Percentiles rank a stretch among this genome's conserved stretches.
Conservation (phyloP, 352 stramenopile genomes). For the Phytophthora pluvialis region DNA sequence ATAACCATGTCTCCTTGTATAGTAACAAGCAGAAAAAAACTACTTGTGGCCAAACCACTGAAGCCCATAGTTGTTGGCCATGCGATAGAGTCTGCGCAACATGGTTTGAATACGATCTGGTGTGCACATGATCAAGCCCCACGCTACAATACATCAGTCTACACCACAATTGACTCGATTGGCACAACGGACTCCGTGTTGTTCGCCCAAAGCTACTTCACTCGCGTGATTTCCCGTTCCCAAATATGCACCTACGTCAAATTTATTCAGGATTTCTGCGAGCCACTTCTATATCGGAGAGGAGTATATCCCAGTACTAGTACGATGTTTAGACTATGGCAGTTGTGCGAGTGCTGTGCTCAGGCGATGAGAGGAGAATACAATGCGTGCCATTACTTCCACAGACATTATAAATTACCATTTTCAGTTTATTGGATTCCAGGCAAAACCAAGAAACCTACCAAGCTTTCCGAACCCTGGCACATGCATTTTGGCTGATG, state of each 20-base stretch:
- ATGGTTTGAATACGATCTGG: background rate
- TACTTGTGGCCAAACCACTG: too few relatives aligned
- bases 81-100: background rate
- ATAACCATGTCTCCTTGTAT: too few relatives aligned
- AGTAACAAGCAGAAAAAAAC: too few relatives aligned
- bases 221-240: background rate
- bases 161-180: background rate
- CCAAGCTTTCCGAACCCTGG: background rate
- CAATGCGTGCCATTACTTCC: background rate
- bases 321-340: background rate
- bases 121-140: background rate
- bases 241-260: background rate
- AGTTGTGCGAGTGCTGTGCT: background rate
- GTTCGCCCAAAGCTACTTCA: background rate
- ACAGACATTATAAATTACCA: background rate
- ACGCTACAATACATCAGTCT: background rate
- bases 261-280: background rate
- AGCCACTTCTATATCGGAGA: background rate
- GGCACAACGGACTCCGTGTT: background rate
- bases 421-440: constrained; percentile 4
- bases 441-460: background rate
- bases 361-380: background rate
- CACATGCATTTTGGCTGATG: background rate
- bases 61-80: background rate
- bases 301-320: background rate